phyloP scores from a whole-genome alignment of 106 monocot species.

The Cymbidium sinense region DNA sequence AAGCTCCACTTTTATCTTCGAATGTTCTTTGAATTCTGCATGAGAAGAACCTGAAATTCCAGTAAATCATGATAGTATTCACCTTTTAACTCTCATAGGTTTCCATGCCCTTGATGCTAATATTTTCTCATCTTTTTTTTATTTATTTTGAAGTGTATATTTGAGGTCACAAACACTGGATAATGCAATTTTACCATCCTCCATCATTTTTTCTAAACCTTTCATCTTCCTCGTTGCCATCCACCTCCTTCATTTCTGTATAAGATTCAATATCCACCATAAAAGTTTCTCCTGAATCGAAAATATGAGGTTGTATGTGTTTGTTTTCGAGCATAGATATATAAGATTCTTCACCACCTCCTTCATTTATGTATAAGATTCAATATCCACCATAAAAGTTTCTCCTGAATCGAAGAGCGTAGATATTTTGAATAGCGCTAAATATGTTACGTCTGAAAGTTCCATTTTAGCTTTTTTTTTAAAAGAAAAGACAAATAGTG shows the following conservation, averaged over 20 bases:
- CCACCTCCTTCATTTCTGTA: not conserved
- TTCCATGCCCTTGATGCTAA: slow-evolving; percentile 21
- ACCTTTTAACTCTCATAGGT: slow-evolving; percentile 17
- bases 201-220: not conserved
- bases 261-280: too few relatives aligned
- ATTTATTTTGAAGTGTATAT: not conserved
- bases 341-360: not conserved
- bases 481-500: too few relatives aligned
- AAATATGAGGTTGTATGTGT: not conserved
- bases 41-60: not conserved
- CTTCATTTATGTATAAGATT: not conserved
- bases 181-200: not conserved
- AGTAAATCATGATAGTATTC: slow-evolving; percentile 26
- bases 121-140: not conserved
- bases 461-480: too few relatives aligned
- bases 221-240: not conserved
- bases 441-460: too few relatives aligned
- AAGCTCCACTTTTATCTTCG: not conserved
- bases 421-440: too few relatives aligned
- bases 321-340: not conserved
- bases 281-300: not conserved
- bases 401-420: not conserved
- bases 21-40: not conserved
- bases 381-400: not conserved
- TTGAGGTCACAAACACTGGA: not conserved